phyloP scores from a whole-genome alignment of 495 filamentous ascomycete species.

The Tuber calosporum region DNA sequence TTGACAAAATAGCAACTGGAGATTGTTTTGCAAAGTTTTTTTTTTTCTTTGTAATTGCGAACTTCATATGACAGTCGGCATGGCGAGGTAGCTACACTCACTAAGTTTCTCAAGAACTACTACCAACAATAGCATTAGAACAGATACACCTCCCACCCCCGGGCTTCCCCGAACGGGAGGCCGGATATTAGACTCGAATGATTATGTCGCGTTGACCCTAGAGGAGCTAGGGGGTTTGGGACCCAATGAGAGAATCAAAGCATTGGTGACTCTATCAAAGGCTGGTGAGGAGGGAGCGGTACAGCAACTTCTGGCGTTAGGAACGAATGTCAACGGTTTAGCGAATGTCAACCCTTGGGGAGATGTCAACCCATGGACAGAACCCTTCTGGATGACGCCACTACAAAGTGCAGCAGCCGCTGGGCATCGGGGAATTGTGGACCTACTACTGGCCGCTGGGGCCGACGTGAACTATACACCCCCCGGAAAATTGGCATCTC shows the following conservation, averaged over 20 bases:
- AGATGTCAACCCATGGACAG: too few relatives aligned
- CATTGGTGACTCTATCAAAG: neutral
- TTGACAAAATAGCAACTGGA: neutral
- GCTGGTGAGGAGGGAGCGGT: neutral
- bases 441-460: constrained; percentile 1
- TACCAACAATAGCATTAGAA: neutral
- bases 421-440: neutral
- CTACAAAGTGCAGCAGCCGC: neutral
- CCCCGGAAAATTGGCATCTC: neutral
- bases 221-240: neutral
- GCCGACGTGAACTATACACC: constrained; percentile 2
- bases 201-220: neutral
- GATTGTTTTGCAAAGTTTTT: neutral
- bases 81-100: neutral
- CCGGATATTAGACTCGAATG: neutral
- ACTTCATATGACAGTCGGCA: neutral
- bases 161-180: neutral
- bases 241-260: neutral
- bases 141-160: neutral
- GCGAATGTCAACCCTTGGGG: too few relatives aligned
- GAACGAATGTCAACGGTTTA: constrained; percentile 6
- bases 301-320: neutral
- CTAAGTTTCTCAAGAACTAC: neutral
- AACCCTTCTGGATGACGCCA: constrained; percentile 7
- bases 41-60: neutral